Evolutionary conservation across 2,329 filamentous ascomycete genomes (phyloP).

Genomic region (Aspergillus calidoustus): DNA sequence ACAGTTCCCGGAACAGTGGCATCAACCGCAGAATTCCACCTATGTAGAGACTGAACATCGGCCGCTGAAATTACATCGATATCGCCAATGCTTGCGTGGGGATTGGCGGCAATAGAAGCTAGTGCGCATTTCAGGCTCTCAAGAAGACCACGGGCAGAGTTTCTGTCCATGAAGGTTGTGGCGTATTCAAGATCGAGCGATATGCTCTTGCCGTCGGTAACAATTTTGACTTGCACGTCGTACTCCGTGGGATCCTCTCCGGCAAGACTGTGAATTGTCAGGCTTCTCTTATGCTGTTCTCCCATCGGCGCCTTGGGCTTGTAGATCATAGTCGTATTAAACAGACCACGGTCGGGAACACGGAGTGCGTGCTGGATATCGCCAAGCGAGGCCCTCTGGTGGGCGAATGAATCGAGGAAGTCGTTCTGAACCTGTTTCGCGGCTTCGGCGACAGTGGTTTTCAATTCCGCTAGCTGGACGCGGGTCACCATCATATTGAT

Average conservation of each 20-base stretch:
- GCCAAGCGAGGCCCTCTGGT: conserved; percentile 11
- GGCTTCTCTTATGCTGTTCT: neutral
- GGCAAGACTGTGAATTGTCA: conserved; percentile 2
- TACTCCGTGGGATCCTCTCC: conserved; percentile 13
- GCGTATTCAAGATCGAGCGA: conserved; percentile 10
- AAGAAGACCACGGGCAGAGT: neutral
- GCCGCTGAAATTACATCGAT: neutral
- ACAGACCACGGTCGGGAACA: neutral
- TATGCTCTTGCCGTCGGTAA: neutral
- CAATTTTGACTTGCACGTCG: conserved; percentile 9
- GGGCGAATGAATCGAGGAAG: conserved; percentile 4
- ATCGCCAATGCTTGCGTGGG: neutral
- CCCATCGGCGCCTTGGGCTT: neutral
- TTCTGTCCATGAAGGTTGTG: conserved; percentile 1
- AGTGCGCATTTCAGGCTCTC: conserved; percentile 3
- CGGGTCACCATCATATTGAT: conserved; percentile 14
- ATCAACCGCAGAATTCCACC: neutral
- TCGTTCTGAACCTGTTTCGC: conserved; percentile 2
- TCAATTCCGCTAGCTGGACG: neutral
- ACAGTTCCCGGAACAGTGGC: neutral
- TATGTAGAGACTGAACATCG: neutral
- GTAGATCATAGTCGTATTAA: conserved; percentile 14
- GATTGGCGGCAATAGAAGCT: neutral
- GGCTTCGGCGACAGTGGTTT: neutral
- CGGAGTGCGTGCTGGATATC: conserved; percentile 15